phyloP scores from a whole-genome alignment of 345 rosid genomes.

The Eucalyptus sp. region DNA sequence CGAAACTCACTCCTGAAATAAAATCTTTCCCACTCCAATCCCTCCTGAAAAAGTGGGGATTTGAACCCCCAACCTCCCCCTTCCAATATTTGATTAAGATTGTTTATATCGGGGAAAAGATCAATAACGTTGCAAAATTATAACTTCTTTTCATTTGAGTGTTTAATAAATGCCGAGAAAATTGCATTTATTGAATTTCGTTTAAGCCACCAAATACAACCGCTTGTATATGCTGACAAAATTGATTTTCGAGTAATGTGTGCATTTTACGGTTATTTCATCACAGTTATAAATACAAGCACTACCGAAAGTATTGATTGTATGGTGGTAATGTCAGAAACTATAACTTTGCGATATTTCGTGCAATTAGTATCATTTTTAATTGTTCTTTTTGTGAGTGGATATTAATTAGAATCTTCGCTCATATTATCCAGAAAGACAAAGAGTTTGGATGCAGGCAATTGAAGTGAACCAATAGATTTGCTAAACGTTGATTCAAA shows the following conservation, averaged over 20 bases:
- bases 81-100: background rate
- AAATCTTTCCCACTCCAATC: too few relatives aligned
- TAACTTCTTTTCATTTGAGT: background rate
- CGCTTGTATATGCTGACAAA: fast-evolving
- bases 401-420: background rate
- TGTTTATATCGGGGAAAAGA: background rate
- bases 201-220: fast-evolving
- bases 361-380: background rate
- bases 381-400: too few relatives aligned
- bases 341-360: background rate
- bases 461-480: background rate
- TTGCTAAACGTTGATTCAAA: background rate
- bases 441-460: background rate
- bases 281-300: background rate
- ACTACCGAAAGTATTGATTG: background rate
- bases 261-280: background rate
- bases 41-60: too few relatives aligned
- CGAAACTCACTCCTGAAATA: too few relatives aligned
- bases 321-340: background rate
- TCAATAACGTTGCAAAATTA: background rate
- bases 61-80: too few relatives aligned
- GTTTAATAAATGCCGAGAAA: background rate
- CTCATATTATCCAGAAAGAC: background rate
- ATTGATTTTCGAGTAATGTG: background rate
- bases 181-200: background rate